Base-by-base conservation (phyloP, 2,329 filamentous ascomycete genomes). In the Decorospora gaudefroyi region DNA sequence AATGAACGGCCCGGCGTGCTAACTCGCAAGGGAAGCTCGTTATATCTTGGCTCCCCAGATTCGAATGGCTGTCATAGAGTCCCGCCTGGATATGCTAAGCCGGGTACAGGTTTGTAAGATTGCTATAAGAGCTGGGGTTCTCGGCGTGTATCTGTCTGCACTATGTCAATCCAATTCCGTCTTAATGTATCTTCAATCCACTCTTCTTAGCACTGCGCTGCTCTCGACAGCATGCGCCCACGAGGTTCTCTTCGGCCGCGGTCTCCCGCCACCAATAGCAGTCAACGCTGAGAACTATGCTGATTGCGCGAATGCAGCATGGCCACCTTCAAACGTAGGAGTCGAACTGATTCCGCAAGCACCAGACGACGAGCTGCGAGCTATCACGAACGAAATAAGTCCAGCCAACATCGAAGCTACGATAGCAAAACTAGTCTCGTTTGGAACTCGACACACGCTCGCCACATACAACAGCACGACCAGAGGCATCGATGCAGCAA, bases 371-470 rank as follows among this genome's bases (percentile, higher is more conserved):
- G 71, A 75, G 38, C 55, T 76, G 17, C 64, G 61, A 38, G 49
- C 60, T 4, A 69, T 77, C 57, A 46, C 76, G 2, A 51, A 65
- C 4, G 69, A 73, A 33, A 53, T 77, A 21, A 66, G 67, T 44
- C 51, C 76, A 4, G 59, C 65, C 2, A 74, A 75, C 29, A 76
- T 83, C 51, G 67, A 80, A 55, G 66, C 71, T 6, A 79, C 70
- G 43, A 77, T 83, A 49, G 65, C 69, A 38, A 81, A 76, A 51
- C 73, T 83, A 1, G 79, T 77, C 3, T 76, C 73, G 11, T 83
- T 81, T 50, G 79, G 78, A 18, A 83, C 80, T 4, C 72, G 80
- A 6, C 79, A 82, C 56, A 82, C 80, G 1, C 66, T 82, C 1
- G 80, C 78, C 4, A 71, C 66, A 1, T 78, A 81, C 51, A 80